Percentiles rank a stretch among this genome's conserved stretches.
Conservation (phyloP, 306 rosid species). For the Castanea crenata region DNA sequence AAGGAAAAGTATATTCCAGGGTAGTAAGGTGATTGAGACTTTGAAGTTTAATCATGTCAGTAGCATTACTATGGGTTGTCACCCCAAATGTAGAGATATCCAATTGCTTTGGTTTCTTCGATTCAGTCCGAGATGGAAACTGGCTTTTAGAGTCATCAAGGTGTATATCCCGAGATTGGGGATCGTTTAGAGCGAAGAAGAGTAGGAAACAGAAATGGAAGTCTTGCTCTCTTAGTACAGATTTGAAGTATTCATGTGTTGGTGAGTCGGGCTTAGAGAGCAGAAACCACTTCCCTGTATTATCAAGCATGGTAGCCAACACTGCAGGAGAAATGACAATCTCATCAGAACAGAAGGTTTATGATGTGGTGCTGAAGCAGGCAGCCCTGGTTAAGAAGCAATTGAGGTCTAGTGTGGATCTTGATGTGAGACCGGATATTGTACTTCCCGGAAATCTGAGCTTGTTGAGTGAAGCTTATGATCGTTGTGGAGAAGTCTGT, state of each 20-base stretch:
- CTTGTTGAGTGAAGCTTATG: constrained; percentile 63
- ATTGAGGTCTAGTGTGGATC: constrained; percentile 42
- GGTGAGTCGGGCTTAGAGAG: constrained; percentile 47
- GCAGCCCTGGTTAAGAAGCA: constrained; percentile 68
- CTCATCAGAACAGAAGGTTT: constrained; percentile 68
- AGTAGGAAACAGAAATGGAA: constrained; percentile 39
- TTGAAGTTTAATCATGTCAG: constrained; percentile 52
- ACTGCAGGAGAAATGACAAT: constrained; percentile 51
- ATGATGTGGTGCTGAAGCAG: constrained; percentile 69
- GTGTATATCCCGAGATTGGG: constrained; percentile 29
- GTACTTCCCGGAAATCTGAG: constrained; percentile 57
- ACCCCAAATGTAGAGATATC: constrained; percentile 48
- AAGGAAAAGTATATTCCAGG: constrained; percentile 1
- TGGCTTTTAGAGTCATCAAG: constrained; percentile 41
- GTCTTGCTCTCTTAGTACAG: constrained; percentile 32
- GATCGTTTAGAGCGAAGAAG: constrained; percentile 33
- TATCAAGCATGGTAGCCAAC: constrained; percentile 59
- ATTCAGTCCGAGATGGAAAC: constrained; percentile 48
- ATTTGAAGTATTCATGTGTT: constrained; percentile 44
- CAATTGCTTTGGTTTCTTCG: constrained; percentile 38
- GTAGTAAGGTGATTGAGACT: constrained; percentile 10
- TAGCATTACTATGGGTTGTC: constrained; percentile 43
- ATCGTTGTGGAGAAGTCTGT: constrained; percentile 58
- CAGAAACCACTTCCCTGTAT: constrained; percentile 36
- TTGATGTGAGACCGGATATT: constrained; percentile 55